Evolutionary conservation across 2,329 filamentous ascomycete genomes (phyloP).

Genomic region (Chrysoporthe deuterocubensis): DNA sequence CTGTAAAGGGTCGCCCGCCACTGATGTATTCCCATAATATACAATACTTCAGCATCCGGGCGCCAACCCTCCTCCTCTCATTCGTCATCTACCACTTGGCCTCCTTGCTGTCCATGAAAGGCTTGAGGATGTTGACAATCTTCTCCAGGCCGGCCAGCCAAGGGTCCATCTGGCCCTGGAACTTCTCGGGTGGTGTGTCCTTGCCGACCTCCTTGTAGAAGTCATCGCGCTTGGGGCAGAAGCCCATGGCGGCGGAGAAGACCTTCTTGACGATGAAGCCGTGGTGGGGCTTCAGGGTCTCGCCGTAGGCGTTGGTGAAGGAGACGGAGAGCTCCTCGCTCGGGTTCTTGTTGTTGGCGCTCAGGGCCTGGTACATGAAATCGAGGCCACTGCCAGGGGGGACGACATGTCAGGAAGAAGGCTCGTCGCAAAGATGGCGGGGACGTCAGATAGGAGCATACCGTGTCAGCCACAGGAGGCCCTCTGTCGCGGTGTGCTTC

Average conservation of each 20-base stretch:
- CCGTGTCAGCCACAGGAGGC: conserved; percentile 88
- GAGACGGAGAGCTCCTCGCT: conserved; percentile 79
- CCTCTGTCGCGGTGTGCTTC: conserved; percentile 87
- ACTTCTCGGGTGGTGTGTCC: conserved; percentile 59
- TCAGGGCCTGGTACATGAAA: conserved; percentile 86
- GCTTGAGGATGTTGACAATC: conserved; percentile 75
- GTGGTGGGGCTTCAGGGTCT: conserved; percentile 91
- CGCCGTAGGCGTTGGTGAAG: conserved; percentile 83
- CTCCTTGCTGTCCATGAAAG: conserved; percentile 59
- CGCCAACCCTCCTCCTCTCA: background rate
- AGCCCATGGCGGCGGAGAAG: conserved; percentile 91
- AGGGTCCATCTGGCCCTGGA: conserved; percentile 64
- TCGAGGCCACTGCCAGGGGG: conserved; percentile 76
- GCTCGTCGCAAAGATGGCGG: conserved; percentile 17
- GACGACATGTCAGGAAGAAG: conserved; percentile 14
- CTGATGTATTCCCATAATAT: background rate
- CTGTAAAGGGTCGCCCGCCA: background rate
- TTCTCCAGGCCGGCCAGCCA: conserved; percentile 82
- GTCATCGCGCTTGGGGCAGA: conserved; percentile 89
- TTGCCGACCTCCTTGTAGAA: conserved; percentile 88
- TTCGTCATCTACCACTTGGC: conserved; percentile 56
- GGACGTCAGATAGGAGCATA: conserved; percentile 46
- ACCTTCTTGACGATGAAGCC: conserved; percentile 87
- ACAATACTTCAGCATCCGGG: background rate
- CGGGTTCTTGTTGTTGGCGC: conserved; percentile 71